Evolutionary conservation across 179 eudicot species (phyloP).

Genomic region (Spinacia oleracea): DNA sequence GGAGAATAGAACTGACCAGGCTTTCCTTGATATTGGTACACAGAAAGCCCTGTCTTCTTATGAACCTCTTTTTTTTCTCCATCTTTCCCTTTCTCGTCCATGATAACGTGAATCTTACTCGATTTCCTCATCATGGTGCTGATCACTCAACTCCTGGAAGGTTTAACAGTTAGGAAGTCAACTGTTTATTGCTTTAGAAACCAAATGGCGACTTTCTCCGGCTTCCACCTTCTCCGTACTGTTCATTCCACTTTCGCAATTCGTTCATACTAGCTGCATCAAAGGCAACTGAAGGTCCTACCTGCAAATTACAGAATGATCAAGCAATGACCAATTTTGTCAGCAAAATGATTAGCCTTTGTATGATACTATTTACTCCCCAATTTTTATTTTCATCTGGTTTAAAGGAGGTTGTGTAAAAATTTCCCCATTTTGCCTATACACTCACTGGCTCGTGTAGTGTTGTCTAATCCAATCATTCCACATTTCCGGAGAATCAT

Average conservation of each 20-base stretch:
- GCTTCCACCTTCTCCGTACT: conserved; percentile 98
- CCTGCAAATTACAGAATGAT: conserved; percentile 42
- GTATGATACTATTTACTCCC: too few relatives aligned
- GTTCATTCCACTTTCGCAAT: conserved; percentile 96
- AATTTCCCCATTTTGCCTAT: neutral
- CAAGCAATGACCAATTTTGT: neutral
- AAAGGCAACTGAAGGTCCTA: conserved; percentile 90
- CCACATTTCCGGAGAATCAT: neutral
- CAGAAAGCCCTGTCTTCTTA: neutral
- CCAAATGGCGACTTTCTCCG: conserved; percentile 88
- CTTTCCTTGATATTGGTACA: neutral
- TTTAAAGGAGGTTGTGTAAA: neutral
- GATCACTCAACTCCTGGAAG: neutral
- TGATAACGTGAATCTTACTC: neutral
- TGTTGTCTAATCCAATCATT: neutral
- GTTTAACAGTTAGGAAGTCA: neutral
- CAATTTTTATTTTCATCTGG: too few relatives aligned
- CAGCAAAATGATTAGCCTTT: too few relatives aligned
- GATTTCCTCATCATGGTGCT: neutral
- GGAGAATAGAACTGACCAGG: neutral
- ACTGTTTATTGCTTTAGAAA: conserved; percentile 33
- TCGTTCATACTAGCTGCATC: conserved; percentile 98
- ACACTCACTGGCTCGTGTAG: neutral
- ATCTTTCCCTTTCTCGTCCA: neutral
- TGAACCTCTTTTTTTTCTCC: neutral